A percentile compares a stretch with the other conserved stretches of the same genome.
Conservation (phyloP, 2,329 filamentous ascomycete genomes). For the Aspergillus unguis region DNA sequence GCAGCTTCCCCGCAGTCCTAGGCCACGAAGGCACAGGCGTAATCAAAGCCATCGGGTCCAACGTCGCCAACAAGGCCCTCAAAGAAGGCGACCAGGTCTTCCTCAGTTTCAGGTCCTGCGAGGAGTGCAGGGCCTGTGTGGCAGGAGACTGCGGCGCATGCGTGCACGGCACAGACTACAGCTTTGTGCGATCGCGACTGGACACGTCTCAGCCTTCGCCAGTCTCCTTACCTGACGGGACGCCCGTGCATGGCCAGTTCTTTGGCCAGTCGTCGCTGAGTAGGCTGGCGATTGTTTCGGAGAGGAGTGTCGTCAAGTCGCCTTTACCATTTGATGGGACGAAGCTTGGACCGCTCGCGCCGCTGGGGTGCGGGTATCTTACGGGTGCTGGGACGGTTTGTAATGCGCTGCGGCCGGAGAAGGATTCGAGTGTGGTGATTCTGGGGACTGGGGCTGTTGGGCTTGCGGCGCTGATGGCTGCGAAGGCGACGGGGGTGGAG, state of each 20-base stretch:
- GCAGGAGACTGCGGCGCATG: constrained; percentile 23
- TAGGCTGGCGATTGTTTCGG: constrained; percentile 29
- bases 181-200: constrained; percentile 24
- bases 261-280: constrained; percentile 37
- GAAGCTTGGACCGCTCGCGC: constrained; percentile 25
- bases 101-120: constrained; percentile 26
- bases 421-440: constrained; percentile 21
- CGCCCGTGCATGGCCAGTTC: constrained; percentile 28
- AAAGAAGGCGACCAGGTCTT: constrained; percentile 31
- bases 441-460: constrained; percentile 47
- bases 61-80: not conserved
- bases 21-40: constrained; percentile 26
- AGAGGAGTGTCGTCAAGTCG: constrained; percentile 31
- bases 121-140: constrained; percentile 20
- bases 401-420: constrained; percentile 25
- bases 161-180: constrained; percentile 19
- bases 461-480: constrained; percentile 51
- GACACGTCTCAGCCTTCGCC: constrained; percentile 18
- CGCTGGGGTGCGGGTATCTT: constrained; percentile 32
- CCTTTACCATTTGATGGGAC: constrained; percentile 4
- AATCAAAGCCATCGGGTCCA: not conserved
- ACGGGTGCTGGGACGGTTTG: constrained; percentile 34
- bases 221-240: constrained; percentile 16
- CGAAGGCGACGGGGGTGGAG: constrained; percentile 47
- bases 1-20: constrained; percentile 24